Conservation (phyloP, 2,329 filamentous ascomycete species). For the Xylaria hypoxylon region DNA sequence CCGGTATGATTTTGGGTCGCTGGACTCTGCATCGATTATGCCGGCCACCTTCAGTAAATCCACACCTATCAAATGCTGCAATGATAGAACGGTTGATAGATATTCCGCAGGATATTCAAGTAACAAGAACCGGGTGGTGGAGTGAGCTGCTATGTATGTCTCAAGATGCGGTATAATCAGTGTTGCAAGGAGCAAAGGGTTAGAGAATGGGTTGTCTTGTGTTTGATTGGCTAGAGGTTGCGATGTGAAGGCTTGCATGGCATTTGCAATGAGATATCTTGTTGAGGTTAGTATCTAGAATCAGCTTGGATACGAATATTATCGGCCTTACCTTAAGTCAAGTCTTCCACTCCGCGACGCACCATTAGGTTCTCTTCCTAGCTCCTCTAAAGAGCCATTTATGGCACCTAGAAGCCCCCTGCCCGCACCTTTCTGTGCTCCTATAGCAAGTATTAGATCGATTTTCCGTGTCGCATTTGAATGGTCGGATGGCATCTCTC, state of each 20-base stretch:
- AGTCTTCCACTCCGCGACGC: constrained; percentile 65
- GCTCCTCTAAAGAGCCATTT: constrained; percentile 64
- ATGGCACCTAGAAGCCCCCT: constrained; percentile 62
- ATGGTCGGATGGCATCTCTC: constrained; percentile 51
- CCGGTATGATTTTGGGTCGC: constrained; percentile 46
- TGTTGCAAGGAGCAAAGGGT: constrained; percentile 66
- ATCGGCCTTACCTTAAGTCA: constrained; percentile 65
- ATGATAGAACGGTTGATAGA: constrained; percentile 65
- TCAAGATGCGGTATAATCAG: constrained; percentile 71
- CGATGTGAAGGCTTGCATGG: constrained; percentile 68
- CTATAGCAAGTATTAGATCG: constrained; percentile 71
- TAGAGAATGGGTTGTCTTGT: constrained; percentile 65
- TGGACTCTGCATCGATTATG: constrained; percentile 61
- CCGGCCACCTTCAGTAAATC: constrained; percentile 70
- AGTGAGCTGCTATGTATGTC: constrained; percentile 66
- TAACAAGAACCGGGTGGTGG: constrained; percentile 66
- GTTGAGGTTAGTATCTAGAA: constrained; percentile 20
- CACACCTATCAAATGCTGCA: constrained; percentile 68
- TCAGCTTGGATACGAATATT: not conserved
- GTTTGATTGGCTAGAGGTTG: constrained; percentile 63
- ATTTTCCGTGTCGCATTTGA: constrained; percentile 56
- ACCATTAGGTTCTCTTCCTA: constrained; percentile 64
- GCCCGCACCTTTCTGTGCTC: constrained; percentile 66
- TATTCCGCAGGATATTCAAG: constrained; percentile 70
- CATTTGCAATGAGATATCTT: constrained; percentile 70